Evolutionary conservation across 2,329 filamentous ascomycete species (phyloP).

Genomic region (Neodidymelliopsis sp.): DNA sequence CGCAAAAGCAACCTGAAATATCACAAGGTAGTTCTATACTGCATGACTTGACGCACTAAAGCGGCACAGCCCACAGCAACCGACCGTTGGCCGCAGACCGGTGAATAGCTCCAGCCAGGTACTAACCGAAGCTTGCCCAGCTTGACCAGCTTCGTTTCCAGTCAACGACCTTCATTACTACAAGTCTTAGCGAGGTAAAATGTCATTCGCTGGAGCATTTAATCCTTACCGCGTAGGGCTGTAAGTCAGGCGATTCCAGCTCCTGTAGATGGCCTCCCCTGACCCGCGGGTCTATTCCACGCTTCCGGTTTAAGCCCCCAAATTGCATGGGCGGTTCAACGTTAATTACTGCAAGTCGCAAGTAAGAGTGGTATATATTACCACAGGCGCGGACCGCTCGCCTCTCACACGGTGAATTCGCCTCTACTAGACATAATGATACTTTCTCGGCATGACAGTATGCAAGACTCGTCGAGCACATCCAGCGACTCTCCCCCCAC

Average conservation of each 20-base stretch:
- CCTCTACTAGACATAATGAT: constrained; percentile 25
- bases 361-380: constrained; percentile 38
- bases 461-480: constrained; percentile 34
- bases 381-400: constrained; percentile 28
- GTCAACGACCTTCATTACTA: constrained; percentile 19
- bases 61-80: constrained; percentile 32
- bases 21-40: constrained; percentile 27
- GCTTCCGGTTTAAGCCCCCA: constrained; percentile 42
- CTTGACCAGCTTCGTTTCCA: constrained; percentile 22
- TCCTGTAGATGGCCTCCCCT: constrained; percentile 35
- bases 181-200: constrained; percentile 8
- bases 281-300: constrained; percentile 33
- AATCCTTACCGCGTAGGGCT: constrained; percentile 34
- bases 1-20: constrained; percentile 35
- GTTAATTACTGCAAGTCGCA: constrained; percentile 17
- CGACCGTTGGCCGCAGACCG: constrained; percentile 36
- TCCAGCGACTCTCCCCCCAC: constrained; percentile 43
- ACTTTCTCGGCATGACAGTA: constrained; percentile 30
- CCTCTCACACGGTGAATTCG: constrained; percentile 24
- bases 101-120: constrained; percentile 28
- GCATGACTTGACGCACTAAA: constrained; percentile 30
- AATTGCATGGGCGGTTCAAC: constrained; percentile 23
- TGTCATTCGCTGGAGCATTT: constrained; percentile 30
- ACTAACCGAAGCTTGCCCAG: constrained; percentile 26
- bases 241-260: constrained; percentile 40